Base-by-base conservation (phyloP, 768 basidiomycete genomes). In the Lentinula raphanica region DNA sequence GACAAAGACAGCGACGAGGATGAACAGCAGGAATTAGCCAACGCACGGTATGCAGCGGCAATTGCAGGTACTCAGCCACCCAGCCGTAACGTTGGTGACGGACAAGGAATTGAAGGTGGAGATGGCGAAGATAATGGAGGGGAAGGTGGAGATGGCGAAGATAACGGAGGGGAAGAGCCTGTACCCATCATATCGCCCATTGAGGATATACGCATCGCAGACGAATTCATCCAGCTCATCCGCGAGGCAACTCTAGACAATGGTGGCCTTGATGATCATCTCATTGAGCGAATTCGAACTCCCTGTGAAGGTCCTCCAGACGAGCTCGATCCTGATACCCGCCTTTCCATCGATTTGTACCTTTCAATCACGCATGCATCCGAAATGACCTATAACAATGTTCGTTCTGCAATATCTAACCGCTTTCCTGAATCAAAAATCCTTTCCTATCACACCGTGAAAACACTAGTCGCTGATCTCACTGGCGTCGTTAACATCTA, bases 371-470 rank as follows among this genome's bases (percentile, higher is more conserved):
- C 55, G 21, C 25, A 44, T 39, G 40, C 55, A 15, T 49, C 48
- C 4, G 31, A 58, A 17, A 32, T 32, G n/a, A 48, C 25, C 4
- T 58, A 58, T 25, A 66, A 36, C 31, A 19, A 21, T n/a, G 2
- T 35, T 17, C 35, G 31, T 21, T 6, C 15, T 8, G 31, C 29
- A 29, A 27, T 42, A 17, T 7, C 23, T n/a, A 25, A 27, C 19
- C 21, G 57, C 11, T 50, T 35, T 19, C 46, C 57, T 2, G 19
- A 29, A 17, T 35, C 23, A n/a, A 35, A 63, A 19, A 42, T 67
- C 23, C 55, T 58, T 2, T 56, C 62, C 0, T 59, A 60, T 31
- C 39, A 63, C n/a, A 28, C 48, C 5, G 55, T 63, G 13, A 64
- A 67, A 50, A 44, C 32, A n/a, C 19, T 28, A 0, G n/a, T n/a